A percentile compares a stretch with the other conserved stretches of the same genome.
These are phyloP conservation scores for Casuarina cunninghamiana DNA, from an alignment of 306 rosid species.

Conservation along the genomic window DNA sequence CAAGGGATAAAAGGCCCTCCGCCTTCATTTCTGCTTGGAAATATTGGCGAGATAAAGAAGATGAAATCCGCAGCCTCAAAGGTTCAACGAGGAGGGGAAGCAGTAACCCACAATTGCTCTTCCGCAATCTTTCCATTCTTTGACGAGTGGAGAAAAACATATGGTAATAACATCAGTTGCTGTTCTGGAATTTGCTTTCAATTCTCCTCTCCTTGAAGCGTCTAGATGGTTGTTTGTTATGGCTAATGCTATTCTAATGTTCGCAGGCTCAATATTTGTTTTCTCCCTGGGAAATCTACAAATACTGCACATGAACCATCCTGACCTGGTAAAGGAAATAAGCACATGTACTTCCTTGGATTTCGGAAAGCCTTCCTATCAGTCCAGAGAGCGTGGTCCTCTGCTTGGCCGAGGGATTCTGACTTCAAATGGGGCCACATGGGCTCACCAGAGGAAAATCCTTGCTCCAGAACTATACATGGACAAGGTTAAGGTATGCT, in stretches of 20 bases:
- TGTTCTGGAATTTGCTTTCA: not conserved
- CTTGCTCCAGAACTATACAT: conserved; percentile 52
- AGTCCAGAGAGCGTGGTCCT: conserved; percentile 27
- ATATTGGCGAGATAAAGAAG: conserved; percentile 33
- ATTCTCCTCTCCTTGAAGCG: not conserved
- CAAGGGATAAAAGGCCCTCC: conserved; percentile 56
- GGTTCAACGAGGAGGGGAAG: not conserved
- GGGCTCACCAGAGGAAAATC: conserved; percentile 49
- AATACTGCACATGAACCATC: conserved; percentile 33
- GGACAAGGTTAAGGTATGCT: conserved; percentile 49
- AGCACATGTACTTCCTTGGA: conserved; percentile 41
- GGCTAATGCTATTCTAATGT: not conserved
- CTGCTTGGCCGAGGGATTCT: conserved; percentile 45
- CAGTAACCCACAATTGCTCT: conserved; percentile 25
- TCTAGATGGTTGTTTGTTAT: not conserved
- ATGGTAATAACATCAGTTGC: conserved; percentile 24
- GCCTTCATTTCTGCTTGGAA: conserved; percentile 40
- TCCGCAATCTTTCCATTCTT: conserved; percentile 33
- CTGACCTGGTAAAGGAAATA: conserved; percentile 34
- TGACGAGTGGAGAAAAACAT: conserved; percentile 34
- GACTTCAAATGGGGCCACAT: conserved; percentile 39
- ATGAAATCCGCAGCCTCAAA: not conserved
- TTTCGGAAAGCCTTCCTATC: conserved; percentile 40
- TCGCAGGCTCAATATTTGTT: conserved; percentile 31
- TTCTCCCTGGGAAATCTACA: conserved; percentile 46